Percentiles rank a stretch among this genome's conserved stretches.
phyloP scores from a whole-genome alignment of 306 rosid species.

The Gynostemma pentaphyllum region DNA sequence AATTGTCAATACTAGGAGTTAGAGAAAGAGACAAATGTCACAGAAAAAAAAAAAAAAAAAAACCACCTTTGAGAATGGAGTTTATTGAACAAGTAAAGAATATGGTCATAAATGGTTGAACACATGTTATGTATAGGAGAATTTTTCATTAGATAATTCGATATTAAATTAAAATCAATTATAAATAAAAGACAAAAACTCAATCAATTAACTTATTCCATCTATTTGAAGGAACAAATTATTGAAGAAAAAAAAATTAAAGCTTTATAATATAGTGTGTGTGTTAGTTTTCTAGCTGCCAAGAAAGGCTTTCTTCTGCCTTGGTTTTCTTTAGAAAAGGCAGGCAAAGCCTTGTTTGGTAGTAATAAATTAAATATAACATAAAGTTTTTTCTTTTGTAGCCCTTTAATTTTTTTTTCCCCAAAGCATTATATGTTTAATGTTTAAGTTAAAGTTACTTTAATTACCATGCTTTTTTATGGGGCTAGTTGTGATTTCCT shows the following conservation, averaged over 20 bases:
- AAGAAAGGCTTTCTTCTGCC: constrained; percentile 3
- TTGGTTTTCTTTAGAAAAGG: constrained; percentile 1
- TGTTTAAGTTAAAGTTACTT: constrained; percentile 1
- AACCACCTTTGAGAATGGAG: not conserved
- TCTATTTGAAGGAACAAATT: constrained; percentile 1
- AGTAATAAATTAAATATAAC: not conserved
- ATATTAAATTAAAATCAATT: not conserved
- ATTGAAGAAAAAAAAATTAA: not conserved
- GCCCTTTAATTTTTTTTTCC: not conserved
- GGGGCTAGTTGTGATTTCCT: not conserved
- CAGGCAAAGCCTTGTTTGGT: not conserved
- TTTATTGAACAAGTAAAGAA: not conserved
- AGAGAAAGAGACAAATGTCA: not conserved
- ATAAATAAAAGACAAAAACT: not conserved
- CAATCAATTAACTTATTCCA: not conserved
- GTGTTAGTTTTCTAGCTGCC: not conserved
- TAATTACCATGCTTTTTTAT: not conserved
- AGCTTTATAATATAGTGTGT: not conserved
- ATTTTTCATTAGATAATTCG: not conserved
- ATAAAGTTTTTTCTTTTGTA: not conserved
- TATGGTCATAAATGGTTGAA: not conserved
- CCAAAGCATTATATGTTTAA: not conserved
- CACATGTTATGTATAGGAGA: not conserved
- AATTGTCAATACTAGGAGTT: not conserved
- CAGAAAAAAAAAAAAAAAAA: not conserved